Evolutionary conservation across 1,139 yeast species (phyloP), one percentile per base, ranked within the genome.

Genomic region (Hanseniaspora sp.): DNA sequence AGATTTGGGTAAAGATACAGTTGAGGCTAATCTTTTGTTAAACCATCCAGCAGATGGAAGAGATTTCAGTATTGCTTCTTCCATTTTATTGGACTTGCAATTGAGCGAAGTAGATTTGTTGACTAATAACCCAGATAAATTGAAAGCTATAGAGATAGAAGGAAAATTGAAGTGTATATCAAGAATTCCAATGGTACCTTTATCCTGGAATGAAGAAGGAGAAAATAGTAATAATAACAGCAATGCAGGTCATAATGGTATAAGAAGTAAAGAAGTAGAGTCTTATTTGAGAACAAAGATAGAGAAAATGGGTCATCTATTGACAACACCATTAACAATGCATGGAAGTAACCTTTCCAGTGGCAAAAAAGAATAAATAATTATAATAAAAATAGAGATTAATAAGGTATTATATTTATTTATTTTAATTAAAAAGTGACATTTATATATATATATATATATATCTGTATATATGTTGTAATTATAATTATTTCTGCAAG

Each of bases 21-120:
- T 94, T 11, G 95, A 90, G 67, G 98, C 98, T 13, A 94, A 94
- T 69, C 72, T 94, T 59, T 69, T 94, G 71, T 76, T 94, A 60
- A 79, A 95, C 62, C 98, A 94, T 66, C 98, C 98, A 3, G 97
- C 96, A 0, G 98, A 94, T 68, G 95, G 87, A 15, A 78, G 99
- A 62, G 83, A 90, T 54, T 94, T 92, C 65, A 82, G 94, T 0
- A 73, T 94, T 58, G 98, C 98, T 5, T 92, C 96, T 6, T 94
- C 97, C 6, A 94, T 94, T 46, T 72, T 94, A 56, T 67, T 82
- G 53, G 98, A 94, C 69, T 74, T 94, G 61, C 95, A 92, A 12
- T 76, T 86, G 58, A 68, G 71, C 18, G 77, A 83, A 56, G 82
- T 94, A 60, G 79, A 85, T 60, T 73, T 94, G 54, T 73, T 94